Conservation (phyloP, 2,329 filamentous ascomycete genomes). For the Annulohypoxylon truncatum region DNA sequence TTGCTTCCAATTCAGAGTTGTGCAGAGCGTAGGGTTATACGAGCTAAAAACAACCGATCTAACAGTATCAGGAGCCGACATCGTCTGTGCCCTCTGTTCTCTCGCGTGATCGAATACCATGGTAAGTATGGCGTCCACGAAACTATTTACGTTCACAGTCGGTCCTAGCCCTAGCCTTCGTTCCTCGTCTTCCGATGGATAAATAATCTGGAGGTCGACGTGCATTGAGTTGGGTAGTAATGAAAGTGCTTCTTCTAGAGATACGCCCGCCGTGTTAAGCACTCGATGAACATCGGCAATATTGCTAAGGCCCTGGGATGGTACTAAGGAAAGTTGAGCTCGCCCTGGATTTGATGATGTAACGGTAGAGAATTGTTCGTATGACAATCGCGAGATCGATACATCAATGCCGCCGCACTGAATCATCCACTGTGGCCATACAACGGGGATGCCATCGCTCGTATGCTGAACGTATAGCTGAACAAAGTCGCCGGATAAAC, state of each 20-base stretch:
- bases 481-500: conserved; percentile 94
- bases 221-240: conserved; percentile 83
- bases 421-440: conserved; percentile 88
- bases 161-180: conserved; percentile 75
- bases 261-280: conserved; percentile 80
- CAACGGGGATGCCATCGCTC: conserved; percentile 84
- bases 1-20: conserved; percentile 98
- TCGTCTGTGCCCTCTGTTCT: conserved; percentile 68
- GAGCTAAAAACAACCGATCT: conserved; percentile 94
- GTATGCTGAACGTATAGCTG: conserved; percentile 93
- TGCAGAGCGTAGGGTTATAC: conserved; percentile 90
- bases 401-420: conserved; percentile 81
- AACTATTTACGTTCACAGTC: conserved; percentile 84
- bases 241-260: conserved; percentile 79
- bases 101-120: conserved; percentile 94
- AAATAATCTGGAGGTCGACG: conserved; percentile 91
- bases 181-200: conserved; percentile 82
- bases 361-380: conserved; percentile 74
- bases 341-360: conserved; percentile 58
- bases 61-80: conserved; percentile 76
- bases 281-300: conserved; percentile 77
- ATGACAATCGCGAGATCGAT: conserved; percentile 81
- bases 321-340: conserved; percentile 57
- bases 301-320: conserved; percentile 60
- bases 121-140: conserved; percentile 83